These are phyloP conservation scores for Fusarium equiseti DNA, from an alignment of 2,329 filamentous ascomycete genomes.

Conservation along the genomic window DNA sequence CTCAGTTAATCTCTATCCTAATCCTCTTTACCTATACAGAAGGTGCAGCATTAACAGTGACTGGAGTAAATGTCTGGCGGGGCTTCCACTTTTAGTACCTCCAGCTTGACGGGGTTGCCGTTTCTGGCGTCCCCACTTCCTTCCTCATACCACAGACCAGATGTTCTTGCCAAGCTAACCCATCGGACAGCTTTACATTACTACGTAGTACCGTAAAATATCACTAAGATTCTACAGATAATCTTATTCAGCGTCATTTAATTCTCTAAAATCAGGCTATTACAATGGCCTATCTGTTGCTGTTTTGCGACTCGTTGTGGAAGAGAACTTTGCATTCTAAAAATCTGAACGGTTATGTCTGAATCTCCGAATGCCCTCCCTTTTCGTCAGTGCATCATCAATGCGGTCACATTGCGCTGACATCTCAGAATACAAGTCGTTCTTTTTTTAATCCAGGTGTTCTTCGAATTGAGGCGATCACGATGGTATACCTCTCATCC, in stretches of 20 bases:
- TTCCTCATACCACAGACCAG: neutral
- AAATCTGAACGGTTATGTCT: neutral
- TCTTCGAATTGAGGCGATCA: neutral
- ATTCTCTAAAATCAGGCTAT: neutral
- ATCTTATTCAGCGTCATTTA: too few relatives aligned
- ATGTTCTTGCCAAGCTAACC: neutral
- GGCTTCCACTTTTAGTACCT: neutral
- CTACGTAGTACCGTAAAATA: too few relatives aligned
- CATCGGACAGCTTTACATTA: too few relatives aligned
- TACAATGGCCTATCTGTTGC: neutral
- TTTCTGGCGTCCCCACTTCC: neutral
- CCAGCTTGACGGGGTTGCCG: neutral
- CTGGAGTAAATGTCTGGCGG: neutral
- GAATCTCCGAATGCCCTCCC: neutral
- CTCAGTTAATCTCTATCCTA: neutral
- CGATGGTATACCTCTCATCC: neutral
- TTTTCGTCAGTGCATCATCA: neutral
- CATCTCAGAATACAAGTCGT: rapidly evolving
- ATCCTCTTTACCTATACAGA: neutral
- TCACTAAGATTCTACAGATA: too few relatives aligned
- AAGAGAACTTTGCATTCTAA: neutral
- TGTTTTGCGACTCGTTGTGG: neutral
- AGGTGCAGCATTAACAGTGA: neutral
- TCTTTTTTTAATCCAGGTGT: neutral
- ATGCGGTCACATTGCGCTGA: neutral